A percentile compares a stretch with the other conserved stretches of the same genome.
These are phyloP conservation scores for Exophiala bonariae DNA, from an alignment of 2,329 filamentous ascomycete species.

Conservation along the genomic window DNA sequence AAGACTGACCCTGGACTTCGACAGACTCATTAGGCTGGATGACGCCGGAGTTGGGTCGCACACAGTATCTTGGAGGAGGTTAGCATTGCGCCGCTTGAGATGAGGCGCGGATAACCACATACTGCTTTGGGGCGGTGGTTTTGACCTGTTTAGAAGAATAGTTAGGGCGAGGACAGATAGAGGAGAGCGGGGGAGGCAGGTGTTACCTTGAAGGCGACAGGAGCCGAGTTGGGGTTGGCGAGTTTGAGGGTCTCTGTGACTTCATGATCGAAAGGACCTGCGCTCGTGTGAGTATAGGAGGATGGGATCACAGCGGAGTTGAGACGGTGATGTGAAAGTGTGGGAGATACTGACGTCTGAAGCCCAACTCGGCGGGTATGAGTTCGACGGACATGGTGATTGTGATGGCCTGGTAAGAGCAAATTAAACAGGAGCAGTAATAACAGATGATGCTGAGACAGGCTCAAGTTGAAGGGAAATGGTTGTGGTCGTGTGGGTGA, in stretches of 20 bases:
- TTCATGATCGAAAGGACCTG: slow-evolving; percentile 65
- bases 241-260: slow-evolving; percentile 63
- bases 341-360: slow-evolving; percentile 66
- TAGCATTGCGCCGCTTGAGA: slow-evolving; percentile 15
- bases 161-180: background rate
- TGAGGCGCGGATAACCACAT: slow-evolving; percentile 42
- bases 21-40: slow-evolving; percentile 89
- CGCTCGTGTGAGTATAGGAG: slow-evolving; percentile 22
- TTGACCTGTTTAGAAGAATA: slow-evolving; percentile 69
- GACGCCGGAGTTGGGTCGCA: slow-evolving; percentile 92
- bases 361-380: slow-evolving; percentile 85
- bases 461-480: too few species aligned
- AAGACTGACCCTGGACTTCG: slow-evolving; percentile 76
- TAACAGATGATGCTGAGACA: background rate
- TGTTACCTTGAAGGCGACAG: slow-evolving; percentile 63
- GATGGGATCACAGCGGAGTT: too few species aligned
- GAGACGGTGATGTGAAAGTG: slow-evolving; percentile 5
- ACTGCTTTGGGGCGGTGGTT: slow-evolving; percentile 99
- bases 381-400: slow-evolving; percentile 89
- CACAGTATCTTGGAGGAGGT: slow-evolving; percentile 74
- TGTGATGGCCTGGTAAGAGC: background rate
- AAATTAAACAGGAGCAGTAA: too few species aligned
- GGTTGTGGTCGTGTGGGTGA: too few species aligned
- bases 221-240: slow-evolving; percentile 57
- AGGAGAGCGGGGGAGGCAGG: background rate